A percentile compares a stretch with the other conserved stretches of the same genome.
Evolutionary conservation across 2,329 filamentous ascomycete species (phyloP).

Genomic region (Cucurbitaria berberidis): DNA sequence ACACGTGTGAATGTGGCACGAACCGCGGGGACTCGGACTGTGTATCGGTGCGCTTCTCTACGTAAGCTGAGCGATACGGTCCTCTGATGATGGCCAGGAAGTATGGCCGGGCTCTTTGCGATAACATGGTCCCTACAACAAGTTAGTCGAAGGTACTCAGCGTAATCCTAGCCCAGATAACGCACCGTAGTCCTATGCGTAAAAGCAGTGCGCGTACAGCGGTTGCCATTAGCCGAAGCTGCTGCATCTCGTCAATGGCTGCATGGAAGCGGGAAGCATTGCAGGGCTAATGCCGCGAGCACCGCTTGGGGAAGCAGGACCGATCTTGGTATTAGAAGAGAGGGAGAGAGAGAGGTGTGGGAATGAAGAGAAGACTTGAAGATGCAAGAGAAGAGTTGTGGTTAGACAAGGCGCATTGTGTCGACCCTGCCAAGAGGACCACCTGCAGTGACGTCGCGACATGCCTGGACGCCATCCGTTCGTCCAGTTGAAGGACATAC

Average conservation of each 20-base stretch:
- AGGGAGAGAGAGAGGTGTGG: not conserved
- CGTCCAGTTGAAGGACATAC: not conserved
- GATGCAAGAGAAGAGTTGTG: not conserved
- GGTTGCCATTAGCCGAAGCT: constrained; percentile 9
- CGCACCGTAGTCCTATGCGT: constrained; percentile 2
- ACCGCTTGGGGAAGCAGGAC: not conserved
- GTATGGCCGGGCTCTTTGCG: no score
- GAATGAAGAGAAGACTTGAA: not conserved
- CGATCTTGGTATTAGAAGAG: not conserved
- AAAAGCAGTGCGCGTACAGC: not conserved
- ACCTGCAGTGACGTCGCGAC: not conserved
- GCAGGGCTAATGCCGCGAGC: not conserved
- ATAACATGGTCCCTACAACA: no score
- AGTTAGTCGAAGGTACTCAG: not conserved
- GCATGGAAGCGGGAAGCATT: constrained; percentile 1
- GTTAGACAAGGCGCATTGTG: not conserved
- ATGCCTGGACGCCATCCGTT: not conserved
- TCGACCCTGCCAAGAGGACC: not conserved
- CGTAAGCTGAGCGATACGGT: not conserved
- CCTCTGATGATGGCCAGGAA: not conserved
- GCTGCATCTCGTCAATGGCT: not conserved
- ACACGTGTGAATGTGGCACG: constrained; percentile 9
- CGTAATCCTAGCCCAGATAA: not conserved
- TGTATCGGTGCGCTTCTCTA: not conserved
- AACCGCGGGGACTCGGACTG: constrained; percentile 1